These are phyloP conservation scores for Penicillium paneum DNA, from an alignment of 2,329 filamentous ascomycete species.

Conservation along the genomic window DNA sequence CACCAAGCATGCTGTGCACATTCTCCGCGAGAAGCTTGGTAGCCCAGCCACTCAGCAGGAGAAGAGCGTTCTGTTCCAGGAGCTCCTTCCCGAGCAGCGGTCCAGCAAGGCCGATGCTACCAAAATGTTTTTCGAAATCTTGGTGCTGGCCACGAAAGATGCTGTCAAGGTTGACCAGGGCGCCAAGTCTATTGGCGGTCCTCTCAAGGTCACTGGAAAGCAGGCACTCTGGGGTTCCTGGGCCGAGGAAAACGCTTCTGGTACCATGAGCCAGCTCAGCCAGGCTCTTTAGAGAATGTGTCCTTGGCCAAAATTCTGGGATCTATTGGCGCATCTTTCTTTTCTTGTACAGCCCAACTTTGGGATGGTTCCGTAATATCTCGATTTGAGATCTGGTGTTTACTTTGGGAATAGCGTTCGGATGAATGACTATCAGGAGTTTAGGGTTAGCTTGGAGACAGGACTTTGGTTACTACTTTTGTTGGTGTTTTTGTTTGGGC, in stretches of 20 bases:
- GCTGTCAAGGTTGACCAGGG: constrained; percentile 94
- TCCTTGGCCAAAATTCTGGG: constrained; percentile 9
- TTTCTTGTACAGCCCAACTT: constrained; percentile 27
- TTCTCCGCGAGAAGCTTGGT: constrained; percentile 85
- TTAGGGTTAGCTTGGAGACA: constrained; percentile 14
- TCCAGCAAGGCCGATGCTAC: constrained; percentile 89
- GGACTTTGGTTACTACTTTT: constrained; percentile 12
- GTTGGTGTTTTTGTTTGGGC: constrained; percentile 4
- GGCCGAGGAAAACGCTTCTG: constrained; percentile 68
- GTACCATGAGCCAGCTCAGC: constrained; percentile 39
- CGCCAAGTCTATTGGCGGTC: constrained; percentile 66
- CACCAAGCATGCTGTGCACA: constrained; percentile 92
- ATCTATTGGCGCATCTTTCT: constrained; percentile 18
- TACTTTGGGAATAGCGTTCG: constrained; percentile 9
- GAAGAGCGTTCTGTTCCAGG: constrained; percentile 83
- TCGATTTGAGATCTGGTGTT: constrained; percentile 22
- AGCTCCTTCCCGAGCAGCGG: constrained; percentile 75
- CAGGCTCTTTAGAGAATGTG: constrained; percentile 25
- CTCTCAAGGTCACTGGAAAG: constrained; percentile 83
- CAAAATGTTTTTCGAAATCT: constrained; percentile 98
- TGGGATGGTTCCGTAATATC: constrained; percentile 20
- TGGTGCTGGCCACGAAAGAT: constrained; percentile 95
- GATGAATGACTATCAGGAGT: constrained; percentile 20
- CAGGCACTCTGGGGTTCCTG: constrained; percentile 94
- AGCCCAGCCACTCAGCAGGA: constrained; percentile 63